Percentiles rank a stretch among this genome's conserved stretches.
These are phyloP conservation scores for Dillenia suffruticosa DNA, from an alignment of 164 flowering plant genomes.

Conservation along the genomic window DNA sequence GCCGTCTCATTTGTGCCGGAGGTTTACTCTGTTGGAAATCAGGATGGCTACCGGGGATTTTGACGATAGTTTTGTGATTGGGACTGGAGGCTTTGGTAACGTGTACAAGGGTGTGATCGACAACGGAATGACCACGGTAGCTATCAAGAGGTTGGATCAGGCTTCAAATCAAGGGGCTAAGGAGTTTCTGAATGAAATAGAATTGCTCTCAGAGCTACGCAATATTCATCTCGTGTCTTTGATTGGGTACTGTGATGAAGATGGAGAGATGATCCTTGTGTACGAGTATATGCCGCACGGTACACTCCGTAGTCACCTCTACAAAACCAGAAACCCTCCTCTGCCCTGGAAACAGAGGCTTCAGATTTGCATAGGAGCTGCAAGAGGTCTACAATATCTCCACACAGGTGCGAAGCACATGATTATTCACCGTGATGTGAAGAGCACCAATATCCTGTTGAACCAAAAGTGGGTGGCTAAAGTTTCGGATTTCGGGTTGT, in stretches of 20 bases:
- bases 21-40: conserved; percentile 5
- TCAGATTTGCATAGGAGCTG: conserved; percentile 32
- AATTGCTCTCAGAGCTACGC: conserved; percentile 24
- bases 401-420: conserved; percentile 24
- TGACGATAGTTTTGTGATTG: conserved; percentile 12
- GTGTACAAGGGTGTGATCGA: conserved; percentile 28
- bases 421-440: conserved; percentile 37
- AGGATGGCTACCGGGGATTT: conserved; percentile 22
- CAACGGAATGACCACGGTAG: conserved; percentile 16
- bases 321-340: conserved; percentile 12
- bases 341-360: conserved; percentile 33
- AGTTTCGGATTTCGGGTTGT: conserved; percentile 37
- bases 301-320: conserved; percentile 28
- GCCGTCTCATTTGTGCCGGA: background rate
- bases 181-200: conserved; percentile 29
- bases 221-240: conserved; percentile 31
- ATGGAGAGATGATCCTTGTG: conserved; percentile 29
- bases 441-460: conserved; percentile 27
- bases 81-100: conserved; percentile 27
- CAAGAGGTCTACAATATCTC: conserved; percentile 28
- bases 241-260: conserved; percentile 29
- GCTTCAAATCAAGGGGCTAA: conserved; percentile 18
- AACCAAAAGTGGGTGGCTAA: conserved; percentile 34
- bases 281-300: conserved; percentile 32
- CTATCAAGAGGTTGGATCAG: conserved; percentile 25